These are phyloP conservation scores for Hyphodiscus sp. DNA, from an alignment of 2,329 filamentous ascomycete genomes.

Conservation along the genomic window DNA sequence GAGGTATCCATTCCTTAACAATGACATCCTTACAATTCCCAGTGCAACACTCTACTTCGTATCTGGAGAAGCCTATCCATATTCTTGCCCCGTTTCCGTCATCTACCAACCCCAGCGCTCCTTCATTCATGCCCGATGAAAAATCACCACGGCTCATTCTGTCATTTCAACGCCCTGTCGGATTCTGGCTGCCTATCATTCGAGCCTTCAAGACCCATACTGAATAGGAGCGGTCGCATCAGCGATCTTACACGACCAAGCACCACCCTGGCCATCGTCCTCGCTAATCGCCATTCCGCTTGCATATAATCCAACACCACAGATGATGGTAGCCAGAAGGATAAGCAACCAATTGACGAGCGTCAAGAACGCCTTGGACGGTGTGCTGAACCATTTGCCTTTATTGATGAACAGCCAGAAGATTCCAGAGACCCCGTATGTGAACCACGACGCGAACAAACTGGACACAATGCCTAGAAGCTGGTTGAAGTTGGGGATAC, in stretches of 20 bases:
- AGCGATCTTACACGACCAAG: neutral
- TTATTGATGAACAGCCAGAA: conserved; percentile 44
- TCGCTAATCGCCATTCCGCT: conserved; percentile 4
- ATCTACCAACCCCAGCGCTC: neutral
- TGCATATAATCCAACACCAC: conserved; percentile 13
- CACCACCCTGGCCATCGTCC: neutral
- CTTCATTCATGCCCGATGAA: neutral
- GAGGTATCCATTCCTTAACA: neutral
- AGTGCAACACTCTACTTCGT: neutral
- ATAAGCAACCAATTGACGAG: conserved; percentile 8
- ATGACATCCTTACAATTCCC: neutral
- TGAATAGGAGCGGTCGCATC: neutral
- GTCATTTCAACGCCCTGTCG: neutral
- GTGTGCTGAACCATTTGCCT: conserved; percentile 29
- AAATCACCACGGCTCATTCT: neutral
- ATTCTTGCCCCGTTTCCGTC: neutral
- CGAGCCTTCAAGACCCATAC: neutral
- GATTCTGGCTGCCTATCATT: neutral
- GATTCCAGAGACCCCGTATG: conserved; percentile 41
- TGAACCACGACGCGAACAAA: conserved; percentile 49
- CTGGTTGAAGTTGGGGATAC: conserved; percentile 59
- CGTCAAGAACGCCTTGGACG: conserved; percentile 9
- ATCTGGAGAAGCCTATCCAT: neutral
- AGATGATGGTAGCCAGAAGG: conserved; percentile 10
- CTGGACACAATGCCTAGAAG: conserved; percentile 57